Conservation (phyloP, 148 eudicot genomes). For the Cornus controversa region DNA sequence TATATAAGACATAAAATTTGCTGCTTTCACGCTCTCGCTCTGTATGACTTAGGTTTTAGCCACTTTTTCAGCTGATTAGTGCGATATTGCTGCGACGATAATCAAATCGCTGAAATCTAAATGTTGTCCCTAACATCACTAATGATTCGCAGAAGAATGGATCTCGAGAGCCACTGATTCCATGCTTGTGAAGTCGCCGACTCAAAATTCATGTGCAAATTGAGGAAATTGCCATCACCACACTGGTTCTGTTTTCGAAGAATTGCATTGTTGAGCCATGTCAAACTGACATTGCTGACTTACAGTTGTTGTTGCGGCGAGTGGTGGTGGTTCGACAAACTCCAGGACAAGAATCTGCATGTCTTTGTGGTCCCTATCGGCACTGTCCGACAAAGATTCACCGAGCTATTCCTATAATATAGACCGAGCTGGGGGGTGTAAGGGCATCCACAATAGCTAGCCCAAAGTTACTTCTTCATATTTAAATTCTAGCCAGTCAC, state of each 20-base stretch:
- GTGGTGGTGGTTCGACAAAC: constrained; percentile 14
- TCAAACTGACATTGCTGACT: constrained; percentile 9
- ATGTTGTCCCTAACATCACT: constrained; percentile 13
- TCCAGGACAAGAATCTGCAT: constrained; percentile 1
- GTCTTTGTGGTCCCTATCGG: constrained; percentile 3
- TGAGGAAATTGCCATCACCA: constrained; percentile 19
- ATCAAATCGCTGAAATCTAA: constrained; percentile 21
- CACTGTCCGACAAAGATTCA: constrained; percentile 8
- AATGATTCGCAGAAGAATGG: constrained; percentile 18
- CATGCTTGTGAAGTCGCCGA: constrained; percentile 4
- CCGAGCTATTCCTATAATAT: constrained; percentile 20
- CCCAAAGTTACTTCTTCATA: no score
- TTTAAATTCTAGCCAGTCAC: no score
- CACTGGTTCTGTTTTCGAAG: constrained; percentile 21
- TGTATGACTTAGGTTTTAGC: no score
- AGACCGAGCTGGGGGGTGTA: no score
- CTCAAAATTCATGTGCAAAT: constrained; percentile 19
- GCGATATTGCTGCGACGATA: constrained; percentile 15
- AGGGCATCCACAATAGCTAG: no score
- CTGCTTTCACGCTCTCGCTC: no score
- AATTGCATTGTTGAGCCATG: constrained; percentile 35
- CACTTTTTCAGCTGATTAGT: constrained; percentile 9
- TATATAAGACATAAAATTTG: no score
- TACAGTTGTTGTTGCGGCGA: constrained; percentile 3
- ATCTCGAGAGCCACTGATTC: constrained; percentile 28